A percentile compares a stretch with the other conserved stretches of the same genome.
Evolutionary conservation across 2,329 filamentous ascomycete genomes (phyloP).

Genomic region (Nakataea oryzae): DNA sequence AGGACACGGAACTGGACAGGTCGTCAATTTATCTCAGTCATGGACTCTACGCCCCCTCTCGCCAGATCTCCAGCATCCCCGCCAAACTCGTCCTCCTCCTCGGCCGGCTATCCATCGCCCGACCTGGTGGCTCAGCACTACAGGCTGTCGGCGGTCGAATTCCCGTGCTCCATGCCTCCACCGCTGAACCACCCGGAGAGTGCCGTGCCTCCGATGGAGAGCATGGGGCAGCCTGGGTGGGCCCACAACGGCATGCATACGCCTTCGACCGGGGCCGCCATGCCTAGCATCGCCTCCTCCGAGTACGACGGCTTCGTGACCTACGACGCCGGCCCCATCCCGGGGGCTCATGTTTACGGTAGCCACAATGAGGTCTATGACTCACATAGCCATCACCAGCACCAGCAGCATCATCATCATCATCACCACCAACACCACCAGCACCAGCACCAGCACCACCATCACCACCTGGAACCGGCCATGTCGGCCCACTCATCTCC

Average conservation of each 20-base stretch:
- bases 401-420: too few relatives aligned
- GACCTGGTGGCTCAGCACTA: conserved; percentile 30
- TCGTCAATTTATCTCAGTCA: conserved; percentile 15
- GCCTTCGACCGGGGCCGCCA: conserved; percentile 26
- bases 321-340: conserved; percentile 29
- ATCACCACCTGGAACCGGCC: conserved; percentile 9
- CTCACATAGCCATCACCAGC: neutral
- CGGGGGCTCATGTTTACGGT: conserved; percentile 25
- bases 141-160: conserved; percentile 28
- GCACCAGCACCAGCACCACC: conserved; percentile 8
- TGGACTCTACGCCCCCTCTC: conserved; percentile 40
- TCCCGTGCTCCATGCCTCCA: conserved; percentile 24
- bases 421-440: conserved; percentile 1
- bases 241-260: conserved; percentile 25
- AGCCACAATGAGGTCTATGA: conserved; percentile 26
- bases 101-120: conserved; percentile 35
- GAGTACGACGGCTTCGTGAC: conserved; percentile 41
- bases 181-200: conserved; percentile 23
- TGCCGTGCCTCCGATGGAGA: conserved; percentile 22
- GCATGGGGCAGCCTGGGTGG: conserved; percentile 34
- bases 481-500: neutral
- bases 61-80: conserved; percentile 32
- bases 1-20: neutral
- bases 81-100: conserved; percentile 31
- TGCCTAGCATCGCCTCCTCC: conserved; percentile 33